Evolutionary conservation across 192 early-diverging fungal species (phyloP).

Genomic region (Backusella psychrophila): DNA sequence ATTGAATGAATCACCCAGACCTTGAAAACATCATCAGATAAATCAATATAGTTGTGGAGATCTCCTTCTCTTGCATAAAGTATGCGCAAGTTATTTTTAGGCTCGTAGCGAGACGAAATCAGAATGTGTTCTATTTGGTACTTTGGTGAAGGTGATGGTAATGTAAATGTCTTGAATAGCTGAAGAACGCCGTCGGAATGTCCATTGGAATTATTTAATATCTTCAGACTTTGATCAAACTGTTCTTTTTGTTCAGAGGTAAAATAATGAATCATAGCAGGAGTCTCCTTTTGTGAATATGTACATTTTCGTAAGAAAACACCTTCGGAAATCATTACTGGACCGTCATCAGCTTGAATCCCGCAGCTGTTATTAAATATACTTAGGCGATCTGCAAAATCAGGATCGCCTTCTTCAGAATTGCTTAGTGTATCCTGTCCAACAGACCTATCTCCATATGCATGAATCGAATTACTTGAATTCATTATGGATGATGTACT

Average conservation of each 20-base stretch:
- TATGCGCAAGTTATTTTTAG: neutral
- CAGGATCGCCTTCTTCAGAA: neutral
- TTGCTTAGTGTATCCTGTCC: neutral
- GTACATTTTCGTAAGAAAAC: neutral
- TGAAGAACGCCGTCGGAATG: neutral
- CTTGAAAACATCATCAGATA: neutral
- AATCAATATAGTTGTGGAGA: neutral
- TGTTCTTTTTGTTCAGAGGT: neutral
- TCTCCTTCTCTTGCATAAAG: neutral
- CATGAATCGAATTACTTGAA: neutral
- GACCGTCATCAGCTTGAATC: neutral
- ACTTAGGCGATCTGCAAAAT: neutral
- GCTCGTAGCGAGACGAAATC: neutral
- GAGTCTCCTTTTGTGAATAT: neutral
- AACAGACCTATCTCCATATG: neutral
- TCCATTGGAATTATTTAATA: neutral
- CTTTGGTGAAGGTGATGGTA: neutral
- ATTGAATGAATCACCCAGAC: slow-evolving; percentile 4
- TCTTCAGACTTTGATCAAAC: neutral
- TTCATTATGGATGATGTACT: neutral
- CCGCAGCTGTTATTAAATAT: neutral
- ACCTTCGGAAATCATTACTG: neutral
- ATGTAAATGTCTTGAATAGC: neutral
- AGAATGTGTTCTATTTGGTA: neutral
- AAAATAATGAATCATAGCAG: neutral